Conservation (phyloP, 306 rosid species). For the Trichosanthes truncata region DNA sequence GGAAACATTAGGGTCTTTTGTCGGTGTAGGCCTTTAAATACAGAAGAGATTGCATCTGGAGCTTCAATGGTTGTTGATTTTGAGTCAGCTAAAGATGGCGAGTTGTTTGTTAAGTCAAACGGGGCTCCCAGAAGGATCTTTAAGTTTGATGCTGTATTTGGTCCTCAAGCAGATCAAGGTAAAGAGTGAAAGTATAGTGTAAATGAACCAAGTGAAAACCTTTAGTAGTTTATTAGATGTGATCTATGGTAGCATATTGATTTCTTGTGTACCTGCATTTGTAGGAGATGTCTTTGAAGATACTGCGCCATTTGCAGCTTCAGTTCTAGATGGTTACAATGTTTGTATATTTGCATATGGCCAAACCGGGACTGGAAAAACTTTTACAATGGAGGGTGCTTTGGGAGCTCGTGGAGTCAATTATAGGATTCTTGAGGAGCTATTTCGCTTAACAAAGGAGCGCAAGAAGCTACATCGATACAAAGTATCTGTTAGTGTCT, state of each 20-base stretch:
- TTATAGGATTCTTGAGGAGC: slow-evolving; percentile 81
- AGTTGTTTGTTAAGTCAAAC: slow-evolving; percentile 63
- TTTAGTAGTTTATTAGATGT: neutral
- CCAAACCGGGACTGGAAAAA: slow-evolving; percentile 94
- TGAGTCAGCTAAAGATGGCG: slow-evolving; percentile 80
- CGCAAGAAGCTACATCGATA: slow-evolving; percentile 46
- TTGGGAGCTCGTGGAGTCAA: slow-evolving; percentile 88
- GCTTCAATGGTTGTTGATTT: slow-evolving; percentile 68
- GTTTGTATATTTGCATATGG: slow-evolving; percentile 96
- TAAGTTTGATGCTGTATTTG: slow-evolving; percentile 81
- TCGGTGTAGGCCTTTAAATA: slow-evolving; percentile 85
- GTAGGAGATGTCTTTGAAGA: slow-evolving; percentile 73
- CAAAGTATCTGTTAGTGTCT: slow-evolving; percentile 73
- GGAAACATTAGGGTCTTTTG: slow-evolving; percentile 98
- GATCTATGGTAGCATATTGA: slow-evolving; percentile 2
- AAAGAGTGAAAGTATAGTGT: neutral
- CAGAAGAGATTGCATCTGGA: slow-evolving; percentile 57
- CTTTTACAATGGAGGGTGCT: slow-evolving; percentile 95
- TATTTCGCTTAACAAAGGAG: slow-evolving; percentile 54
- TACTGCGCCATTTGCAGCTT: slow-evolving; percentile 70
- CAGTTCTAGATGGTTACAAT: slow-evolving; percentile 89
- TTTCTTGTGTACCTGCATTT: slow-evolving; percentile 13
- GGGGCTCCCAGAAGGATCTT: slow-evolving; percentile 62
- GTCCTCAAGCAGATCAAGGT: slow-evolving; percentile 90
- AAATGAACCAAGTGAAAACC: neutral